phyloP scores from a whole-genome alignment of 192 early-diverging fungal species.

The Mortierella hygrophila region DNA sequence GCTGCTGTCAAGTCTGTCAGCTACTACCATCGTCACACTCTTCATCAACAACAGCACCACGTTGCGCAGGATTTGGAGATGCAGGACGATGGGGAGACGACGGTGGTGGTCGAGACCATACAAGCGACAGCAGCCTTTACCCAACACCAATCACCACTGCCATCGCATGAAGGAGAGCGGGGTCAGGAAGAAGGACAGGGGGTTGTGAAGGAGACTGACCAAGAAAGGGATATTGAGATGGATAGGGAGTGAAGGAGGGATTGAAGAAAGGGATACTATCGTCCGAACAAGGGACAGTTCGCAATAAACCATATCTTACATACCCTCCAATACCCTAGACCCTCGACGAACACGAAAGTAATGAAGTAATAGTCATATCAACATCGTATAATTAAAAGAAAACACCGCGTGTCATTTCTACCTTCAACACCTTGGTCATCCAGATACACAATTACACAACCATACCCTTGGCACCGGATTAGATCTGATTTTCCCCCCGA shows the following conservation, averaged over 20 bases:
- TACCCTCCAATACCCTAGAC: too few relatives aligned
- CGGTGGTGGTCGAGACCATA: background rate
- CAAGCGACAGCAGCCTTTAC: too few relatives aligned
- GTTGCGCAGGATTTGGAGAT: background rate
- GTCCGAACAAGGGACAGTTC: background rate
- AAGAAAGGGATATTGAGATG: slow-evolving; percentile 15
- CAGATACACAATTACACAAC: too few relatives aligned
- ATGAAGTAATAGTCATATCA: too few relatives aligned
- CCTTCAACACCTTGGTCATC: too few relatives aligned
- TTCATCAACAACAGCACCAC: background rate
- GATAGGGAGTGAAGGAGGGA: background rate
- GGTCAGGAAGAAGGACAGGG: background rate
- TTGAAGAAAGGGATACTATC: background rate
- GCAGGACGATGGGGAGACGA: slow-evolving; percentile 20
- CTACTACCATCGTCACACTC: background rate
- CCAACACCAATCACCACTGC: background rate
- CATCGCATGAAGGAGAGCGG: background rate
- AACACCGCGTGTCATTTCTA: too few relatives aligned
- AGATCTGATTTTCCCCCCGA: too few relatives aligned
- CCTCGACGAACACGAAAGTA: too few relatives aligned
- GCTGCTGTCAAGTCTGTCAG: background rate
- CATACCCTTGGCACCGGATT: too few relatives aligned
- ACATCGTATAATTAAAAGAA: too few relatives aligned
- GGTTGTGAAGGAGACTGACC: too few relatives aligned
- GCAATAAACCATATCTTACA: too few relatives aligned